A percentile compares a stretch with the other conserved stretches of the same genome.
phyloP scores from a whole-genome alignment of 257 asterid genomes.

The Avicennia marina region DNA sequence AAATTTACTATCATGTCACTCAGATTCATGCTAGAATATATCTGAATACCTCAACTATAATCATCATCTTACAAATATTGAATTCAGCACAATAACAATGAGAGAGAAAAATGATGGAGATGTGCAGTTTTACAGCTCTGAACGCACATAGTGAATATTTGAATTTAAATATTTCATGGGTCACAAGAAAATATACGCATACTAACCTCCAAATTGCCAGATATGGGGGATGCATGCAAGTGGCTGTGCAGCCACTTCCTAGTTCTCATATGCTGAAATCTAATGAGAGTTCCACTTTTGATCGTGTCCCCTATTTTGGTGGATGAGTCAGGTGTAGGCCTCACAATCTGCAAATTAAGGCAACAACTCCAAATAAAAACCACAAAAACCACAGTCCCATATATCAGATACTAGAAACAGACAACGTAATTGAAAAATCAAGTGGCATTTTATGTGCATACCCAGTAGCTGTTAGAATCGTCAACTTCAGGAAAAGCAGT shows the following conservation, averaged over 20 bases:
- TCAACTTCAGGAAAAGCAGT: conserved; percentile 88
- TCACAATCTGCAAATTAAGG: conserved; percentile 54
- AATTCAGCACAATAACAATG: background rate
- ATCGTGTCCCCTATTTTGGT: conserved; percentile 88
- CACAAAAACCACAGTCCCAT: conserved; percentile 14
- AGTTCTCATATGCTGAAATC: conserved; percentile 90
- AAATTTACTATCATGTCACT: background rate
- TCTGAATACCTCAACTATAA: no score
- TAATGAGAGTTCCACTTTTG: conserved; percentile 53
- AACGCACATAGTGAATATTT: background rate
- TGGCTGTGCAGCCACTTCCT: conserved; percentile 98
- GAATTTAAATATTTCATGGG: background rate
- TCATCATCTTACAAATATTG: no score
- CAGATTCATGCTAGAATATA: no score
- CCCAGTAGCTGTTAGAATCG: conserved; percentile 98
- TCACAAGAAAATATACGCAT: conserved; percentile 3
- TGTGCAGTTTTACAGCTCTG: background rate
- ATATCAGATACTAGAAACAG: background rate
- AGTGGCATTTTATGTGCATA: conserved; percentile 21
- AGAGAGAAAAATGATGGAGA: background rate
- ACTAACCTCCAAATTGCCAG: conserved; percentile 92
- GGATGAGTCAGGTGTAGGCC: conserved; percentile 55
- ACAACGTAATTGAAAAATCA: conserved; percentile 6
- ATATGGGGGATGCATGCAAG: conserved; percentile 95
- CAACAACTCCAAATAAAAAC: conserved; percentile 24